Evolutionary conservation across 2,329 filamentous ascomycete genomes (phyloP), one percentile per base, ranked within the genome.

Genomic region (Fusarium chlamydosporum): DNA sequence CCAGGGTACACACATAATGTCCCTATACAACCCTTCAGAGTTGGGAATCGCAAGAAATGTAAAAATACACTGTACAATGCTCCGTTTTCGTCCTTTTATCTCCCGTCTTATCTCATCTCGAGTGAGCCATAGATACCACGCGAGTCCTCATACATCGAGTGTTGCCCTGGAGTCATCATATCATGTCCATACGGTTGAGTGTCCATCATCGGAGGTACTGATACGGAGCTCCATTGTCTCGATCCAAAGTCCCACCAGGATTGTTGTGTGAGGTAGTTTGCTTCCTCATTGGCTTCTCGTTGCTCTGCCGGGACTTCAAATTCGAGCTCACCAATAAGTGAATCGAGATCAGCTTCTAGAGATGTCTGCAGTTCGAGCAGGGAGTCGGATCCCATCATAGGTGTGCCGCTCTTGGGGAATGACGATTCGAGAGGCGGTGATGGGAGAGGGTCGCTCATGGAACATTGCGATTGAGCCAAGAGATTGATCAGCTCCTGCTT

Each of bases 401-500:
- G 81, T 10, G 84, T 78, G 13, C 86, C 85, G 33, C 81, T 79
- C 12, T 82, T 82, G 10, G 82, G 74, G 5, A 84, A 81, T 13
- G 84, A 84, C 9, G 80, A 81, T 57, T 86, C 82, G 52, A 86
- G 78, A 16, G 86, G 85, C 15, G 85, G 85, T 6, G 85, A 86
- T 16, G 85, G 86, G 5, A 87, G 81, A 15, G 81, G 80, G 31
- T 73, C 76, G 15, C 78, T 77, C 20, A 78, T 76, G 62, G 84
- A 82, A 40, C 81, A 76, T 13, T 75, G 68, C 2, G 82, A 78
- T n/a, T 81, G 81, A 56, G 86, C 83, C 52, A 89, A 79, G 23
- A 91, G 82, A 61, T 80, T 82, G 40, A 91, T 81, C 7, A 91
- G 83, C 65, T 88, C 87, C 67, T 87, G 84, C 20, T 89, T 84